phyloP scores from a whole-genome alignment of 345 rosid species.

The Syzygium oleosum region DNA sequence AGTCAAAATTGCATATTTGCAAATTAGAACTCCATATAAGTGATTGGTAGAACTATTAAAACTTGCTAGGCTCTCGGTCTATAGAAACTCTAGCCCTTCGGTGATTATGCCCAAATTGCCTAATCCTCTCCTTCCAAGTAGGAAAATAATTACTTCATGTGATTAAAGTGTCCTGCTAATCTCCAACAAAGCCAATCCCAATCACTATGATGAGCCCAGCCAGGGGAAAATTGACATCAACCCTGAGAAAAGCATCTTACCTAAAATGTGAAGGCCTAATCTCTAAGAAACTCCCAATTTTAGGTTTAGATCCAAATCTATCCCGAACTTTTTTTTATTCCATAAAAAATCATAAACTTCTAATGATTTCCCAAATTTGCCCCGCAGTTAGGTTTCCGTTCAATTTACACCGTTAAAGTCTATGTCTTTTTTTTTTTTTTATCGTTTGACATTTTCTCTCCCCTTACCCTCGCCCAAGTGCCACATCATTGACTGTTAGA shows the following conservation, averaged over 20 bases:
- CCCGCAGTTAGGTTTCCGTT: too few species aligned
- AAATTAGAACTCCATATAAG: neutral
- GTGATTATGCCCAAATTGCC: neutral
- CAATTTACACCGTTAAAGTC: too few species aligned
- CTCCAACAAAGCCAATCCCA: neutral
- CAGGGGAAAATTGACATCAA: neutral
- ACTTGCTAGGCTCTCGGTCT: neutral
- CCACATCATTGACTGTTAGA: too few species aligned
- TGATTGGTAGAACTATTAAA: neutral
- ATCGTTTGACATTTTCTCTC: too few species aligned
- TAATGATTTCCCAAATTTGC: too few species aligned
- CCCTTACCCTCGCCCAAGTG: too few species aligned
- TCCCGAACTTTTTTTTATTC: too few species aligned
- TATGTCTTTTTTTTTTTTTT: too few species aligned
- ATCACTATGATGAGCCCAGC: neutral
- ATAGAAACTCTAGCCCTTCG: accelerated
- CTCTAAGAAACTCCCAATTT: too few species aligned
- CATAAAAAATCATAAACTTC: too few species aligned
- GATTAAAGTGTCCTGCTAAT: neutral
- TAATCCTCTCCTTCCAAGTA: neutral
- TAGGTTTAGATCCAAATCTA: too few species aligned
- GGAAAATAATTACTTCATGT: neutral
- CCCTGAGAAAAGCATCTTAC: accelerated
- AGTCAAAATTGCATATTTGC: neutral
- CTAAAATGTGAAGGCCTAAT: neutral